Conservation (phyloP, 2,329 filamentous ascomycete species). For the Colletotrichum tofieldiae region DNA sequence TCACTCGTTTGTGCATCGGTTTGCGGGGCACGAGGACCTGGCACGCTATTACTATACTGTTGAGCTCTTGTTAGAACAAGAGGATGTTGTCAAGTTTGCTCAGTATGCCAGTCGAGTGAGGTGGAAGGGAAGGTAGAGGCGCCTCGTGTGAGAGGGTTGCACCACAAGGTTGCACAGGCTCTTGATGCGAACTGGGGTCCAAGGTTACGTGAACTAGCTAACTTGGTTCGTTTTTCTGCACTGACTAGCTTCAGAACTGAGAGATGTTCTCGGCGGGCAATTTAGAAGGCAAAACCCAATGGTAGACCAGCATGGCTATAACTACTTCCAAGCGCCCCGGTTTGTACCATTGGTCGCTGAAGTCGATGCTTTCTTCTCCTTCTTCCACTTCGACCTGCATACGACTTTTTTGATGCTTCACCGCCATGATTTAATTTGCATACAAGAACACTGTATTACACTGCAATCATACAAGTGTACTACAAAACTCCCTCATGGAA, state of each 20-base stretch:
- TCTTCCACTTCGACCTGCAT: neutral
- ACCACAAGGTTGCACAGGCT: neutral
- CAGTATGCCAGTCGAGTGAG: slow-evolving; percentile 81
- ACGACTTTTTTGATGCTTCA: neutral
- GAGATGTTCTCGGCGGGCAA: neutral
- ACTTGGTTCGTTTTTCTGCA: neutral
- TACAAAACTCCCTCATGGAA: neutral
- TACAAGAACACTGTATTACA: neutral
- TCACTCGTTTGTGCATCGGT: slow-evolving; percentile 85
- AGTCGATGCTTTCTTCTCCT: neutral
- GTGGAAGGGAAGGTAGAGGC: slow-evolving; percentile 73
- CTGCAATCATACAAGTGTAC: neutral
- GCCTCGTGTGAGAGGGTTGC: neutral
- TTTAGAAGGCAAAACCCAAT: neutral
- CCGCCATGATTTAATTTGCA: neutral
- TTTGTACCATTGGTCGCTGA: neutral
- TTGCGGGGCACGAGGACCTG: slow-evolving; percentile 83
- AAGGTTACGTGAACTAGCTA: neutral
- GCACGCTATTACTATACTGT: slow-evolving; percentile 82
- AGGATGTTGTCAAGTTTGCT: slow-evolving; percentile 81
- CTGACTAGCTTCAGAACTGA: neutral
- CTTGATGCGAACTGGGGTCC: neutral
- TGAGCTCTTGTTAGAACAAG: slow-evolving; percentile 77
- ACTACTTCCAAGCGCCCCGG: neutral
- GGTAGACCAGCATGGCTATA: neutral